Base-by-base conservation (phyloP, 139 green algal genomes). In the Chlorella sorokiniana region DNA sequence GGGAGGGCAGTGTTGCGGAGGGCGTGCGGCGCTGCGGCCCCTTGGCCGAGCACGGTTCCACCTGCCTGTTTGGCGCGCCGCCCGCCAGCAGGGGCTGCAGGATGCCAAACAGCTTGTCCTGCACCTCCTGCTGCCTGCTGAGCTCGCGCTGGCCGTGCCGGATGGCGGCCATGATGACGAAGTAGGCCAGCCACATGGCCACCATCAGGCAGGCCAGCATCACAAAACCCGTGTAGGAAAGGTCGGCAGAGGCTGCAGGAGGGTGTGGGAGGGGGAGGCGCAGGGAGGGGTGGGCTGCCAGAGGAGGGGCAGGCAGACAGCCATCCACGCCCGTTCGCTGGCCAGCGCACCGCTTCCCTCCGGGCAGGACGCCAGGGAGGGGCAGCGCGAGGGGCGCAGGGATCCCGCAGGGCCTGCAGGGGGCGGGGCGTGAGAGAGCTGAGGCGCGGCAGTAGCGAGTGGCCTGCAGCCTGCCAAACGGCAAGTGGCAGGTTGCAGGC, bases 151-250 rank as follows among this genome's bases (percentile, higher is more conserved):
- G 76, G 35, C 45, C 45, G 44, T 38, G 23, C 18, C n/a, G 38
- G 8, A 68, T 65, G 59, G 16, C 59, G n/a, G 42, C 59, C 9
- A 63, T 18, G 23, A 81, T 16, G 10, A 71, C 4, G 59, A 18
- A 40, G 59, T 81, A 81, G 59, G 31, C 40, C 18, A 70, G 4
- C 59, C 52, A 82, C 42, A 87, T 33, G 0, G 42, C 77, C 37
- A 64, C 41, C 56, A 87, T 42, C n/a, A 81, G 52, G 40, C 40
- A 61, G 22, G 44, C 83, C 22, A 87, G 69, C 8, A 84, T 79
- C 27, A 87, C 68, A 29, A 87, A 87, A 5, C 83, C 83, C 29
- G 40, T 44, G 76, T 64, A 87, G 11, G 78, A 85, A 23, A 87
- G 76, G 31, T 81, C 83, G 65, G 54, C 69, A 65, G 45, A 87